Conservation (phyloP, 352 stramenopile genomes). For the Globisporangium viniferum region DNA sequence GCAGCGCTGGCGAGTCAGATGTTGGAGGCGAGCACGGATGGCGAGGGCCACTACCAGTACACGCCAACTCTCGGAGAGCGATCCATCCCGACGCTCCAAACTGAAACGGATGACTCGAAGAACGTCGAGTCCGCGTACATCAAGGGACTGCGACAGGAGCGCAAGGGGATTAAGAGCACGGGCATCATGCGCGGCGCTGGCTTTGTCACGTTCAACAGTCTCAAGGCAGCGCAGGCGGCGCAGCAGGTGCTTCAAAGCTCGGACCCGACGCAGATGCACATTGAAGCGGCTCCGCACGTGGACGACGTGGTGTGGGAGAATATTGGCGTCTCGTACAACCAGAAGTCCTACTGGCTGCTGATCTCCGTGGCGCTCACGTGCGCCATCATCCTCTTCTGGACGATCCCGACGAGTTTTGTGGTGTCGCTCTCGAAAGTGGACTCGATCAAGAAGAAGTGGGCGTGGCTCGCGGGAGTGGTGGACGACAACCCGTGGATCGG, state of each 20-base stretch:
- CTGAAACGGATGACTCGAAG: conserved; percentile 30
- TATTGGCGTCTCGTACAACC: conserved; percentile 71
- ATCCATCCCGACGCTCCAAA: conserved; percentile 26
- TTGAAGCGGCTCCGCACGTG: conserved; percentile 60
- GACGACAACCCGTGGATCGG: conserved; percentile 63
- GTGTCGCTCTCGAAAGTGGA: conserved; percentile 74
- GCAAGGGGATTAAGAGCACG: conserved; percentile 31
- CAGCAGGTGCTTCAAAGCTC: conserved; percentile 78
- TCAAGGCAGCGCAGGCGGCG: conserved; percentile 68
- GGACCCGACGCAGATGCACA: conserved; percentile 65
- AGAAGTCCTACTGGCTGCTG: conserved; percentile 65
- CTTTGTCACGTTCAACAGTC: conserved; percentile 80
- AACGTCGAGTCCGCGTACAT: conserved; percentile 63
- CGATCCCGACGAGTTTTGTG: conserved; percentile 71
- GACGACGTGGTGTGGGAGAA: conserved; percentile 81
- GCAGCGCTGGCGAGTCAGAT: conserved; percentile 53
- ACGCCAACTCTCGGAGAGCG: conserved; percentile 14
- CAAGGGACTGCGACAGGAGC: conserved; percentile 36
- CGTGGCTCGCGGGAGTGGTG: conserved; percentile 40
- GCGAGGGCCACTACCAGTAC: conserved; percentile 23
- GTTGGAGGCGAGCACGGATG: conserved; percentile 38
- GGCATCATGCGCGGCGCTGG: conserved; percentile 71
- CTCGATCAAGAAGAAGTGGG: conserved; percentile 45
- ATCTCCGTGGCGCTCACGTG: conserved; percentile 57
- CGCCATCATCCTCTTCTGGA: conserved; percentile 84